A percentile compares a stretch with the other conserved stretches of the same genome.
Evolutionary conservation across 1,139 yeast species (phyloP).

Genomic region (Yamadazyma diospyri): DNA sequence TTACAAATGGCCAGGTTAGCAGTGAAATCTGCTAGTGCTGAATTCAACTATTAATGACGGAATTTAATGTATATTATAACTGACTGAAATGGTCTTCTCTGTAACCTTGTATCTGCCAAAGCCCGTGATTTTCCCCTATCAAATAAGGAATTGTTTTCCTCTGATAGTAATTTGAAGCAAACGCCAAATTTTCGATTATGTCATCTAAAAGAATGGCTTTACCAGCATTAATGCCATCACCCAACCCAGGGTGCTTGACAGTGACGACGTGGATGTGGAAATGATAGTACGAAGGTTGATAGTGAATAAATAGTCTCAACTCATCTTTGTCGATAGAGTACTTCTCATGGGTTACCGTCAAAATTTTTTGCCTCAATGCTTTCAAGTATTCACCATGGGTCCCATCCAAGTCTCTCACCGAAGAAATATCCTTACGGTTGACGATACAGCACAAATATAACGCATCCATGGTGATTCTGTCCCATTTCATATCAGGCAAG

Average conservation of each 20-base stretch:
- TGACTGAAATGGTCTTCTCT: constrained; percentile 11
- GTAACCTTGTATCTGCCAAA: constrained; percentile 51
- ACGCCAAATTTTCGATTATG: constrained; percentile 64
- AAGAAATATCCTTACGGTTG: constrained; percentile 63
- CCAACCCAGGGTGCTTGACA: constrained; percentile 66
- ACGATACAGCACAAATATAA: constrained; percentile 80
- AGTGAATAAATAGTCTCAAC: constrained; percentile 75
- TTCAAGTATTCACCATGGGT: constrained; percentile 57
- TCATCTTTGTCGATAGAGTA: constrained; percentile 40
- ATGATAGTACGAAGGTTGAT: constrained; percentile 95
- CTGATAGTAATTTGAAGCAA: constrained; percentile 45
- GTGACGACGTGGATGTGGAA: constrained; percentile 92
- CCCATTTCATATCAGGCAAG: constrained; percentile 93
- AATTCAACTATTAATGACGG: constrained; percentile 65
- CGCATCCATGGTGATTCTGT: constrained; percentile 62
- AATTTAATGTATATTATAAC: constrained; percentile 1
- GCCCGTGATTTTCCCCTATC: constrained; percentile 73
- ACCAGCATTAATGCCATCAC: constrained; percentile 70
- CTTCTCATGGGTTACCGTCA: constrained; percentile 43
- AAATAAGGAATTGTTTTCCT: constrained; percentile 48
- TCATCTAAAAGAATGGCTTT: constrained; percentile 82
- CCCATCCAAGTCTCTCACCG: constrained; percentile 69
- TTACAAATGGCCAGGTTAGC: constrained; percentile 74
- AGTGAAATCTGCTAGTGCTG: constrained; percentile 58
- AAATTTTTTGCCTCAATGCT: constrained; percentile 41